Evolutionary conservation across 179 eudicot genomes (phyloP).

Genomic region (Actinidia arguta): DNA sequence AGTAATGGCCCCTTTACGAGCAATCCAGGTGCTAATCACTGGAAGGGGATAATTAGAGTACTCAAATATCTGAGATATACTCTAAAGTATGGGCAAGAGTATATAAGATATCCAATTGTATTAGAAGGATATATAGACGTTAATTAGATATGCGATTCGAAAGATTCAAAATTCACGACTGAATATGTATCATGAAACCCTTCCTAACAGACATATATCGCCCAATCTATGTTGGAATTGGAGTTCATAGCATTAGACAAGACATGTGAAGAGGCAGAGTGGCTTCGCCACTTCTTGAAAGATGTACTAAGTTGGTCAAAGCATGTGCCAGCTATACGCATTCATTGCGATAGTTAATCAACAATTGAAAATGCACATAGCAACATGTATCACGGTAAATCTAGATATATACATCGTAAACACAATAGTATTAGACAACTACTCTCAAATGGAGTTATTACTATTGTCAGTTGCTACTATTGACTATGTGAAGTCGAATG

Average conservation of each 20-base stretch:
- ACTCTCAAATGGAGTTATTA: too few species aligned
- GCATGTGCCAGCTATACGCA: not conserved
- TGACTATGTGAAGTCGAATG: too few species aligned
- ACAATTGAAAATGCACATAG: not conserved
- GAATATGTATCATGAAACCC: not conserved
- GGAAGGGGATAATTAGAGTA: not conserved
- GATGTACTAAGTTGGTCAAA: not conserved
- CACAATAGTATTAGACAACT: too few species aligned
- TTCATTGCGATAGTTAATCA: not conserved
- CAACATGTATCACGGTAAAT: not conserved
- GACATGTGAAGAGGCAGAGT: not conserved
- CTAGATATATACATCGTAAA: too few species aligned
- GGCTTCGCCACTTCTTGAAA: not conserved
- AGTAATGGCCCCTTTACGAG: not conserved
- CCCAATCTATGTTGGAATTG: not conserved
- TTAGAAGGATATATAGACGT: not conserved
- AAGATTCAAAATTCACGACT: not conserved
- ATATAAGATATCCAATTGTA: not conserved
- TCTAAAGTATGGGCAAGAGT: not conserved
- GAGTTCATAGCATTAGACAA: not conserved
- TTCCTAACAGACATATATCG: not conserved
- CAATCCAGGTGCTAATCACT: not conserved
- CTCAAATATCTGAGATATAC: not conserved
- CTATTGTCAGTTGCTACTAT: too few species aligned
- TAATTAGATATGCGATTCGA: not conserved